Evolutionary conservation across 768 basidiomycete species (phyloP).

Genomic region (Sutorius australiensis): DNA sequence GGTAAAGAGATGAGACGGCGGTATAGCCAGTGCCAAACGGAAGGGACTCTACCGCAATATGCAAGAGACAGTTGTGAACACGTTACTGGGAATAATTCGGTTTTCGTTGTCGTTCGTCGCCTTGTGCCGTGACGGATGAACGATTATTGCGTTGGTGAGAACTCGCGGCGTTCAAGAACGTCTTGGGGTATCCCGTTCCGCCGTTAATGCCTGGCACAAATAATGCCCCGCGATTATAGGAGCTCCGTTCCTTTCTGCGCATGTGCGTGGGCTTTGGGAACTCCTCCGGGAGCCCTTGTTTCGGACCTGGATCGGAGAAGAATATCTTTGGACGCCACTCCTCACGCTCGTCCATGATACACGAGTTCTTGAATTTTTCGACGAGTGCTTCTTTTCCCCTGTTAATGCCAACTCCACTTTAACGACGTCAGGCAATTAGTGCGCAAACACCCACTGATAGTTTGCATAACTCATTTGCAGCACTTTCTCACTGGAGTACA

Average conservation of each 20-base stretch:
- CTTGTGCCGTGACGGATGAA: slow-evolving; percentile 9
- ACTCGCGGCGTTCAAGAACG: slow-evolving; percentile 24
- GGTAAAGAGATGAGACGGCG: slow-evolving; percentile 4
- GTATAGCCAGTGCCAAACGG: slow-evolving; percentile 8
- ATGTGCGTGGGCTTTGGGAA: slow-evolving; percentile 83
- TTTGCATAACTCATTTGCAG: slow-evolving; percentile 91
- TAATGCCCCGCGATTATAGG: slow-evolving; percentile 69
- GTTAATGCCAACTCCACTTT: slow-evolving; percentile 2
- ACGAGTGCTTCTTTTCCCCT: slow-evolving; percentile 89
- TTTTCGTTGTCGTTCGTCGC: slow-evolving; percentile 28
- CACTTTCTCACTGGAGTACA: slow-evolving; percentile 89
- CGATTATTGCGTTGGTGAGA: slow-evolving; percentile 19
- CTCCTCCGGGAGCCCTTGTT: slow-evolving; percentile 72
- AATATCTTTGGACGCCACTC: slow-evolving; percentile 85
- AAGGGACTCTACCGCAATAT: background rate
- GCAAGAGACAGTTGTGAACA: background rate
- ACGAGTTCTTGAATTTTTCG: slow-evolving; percentile 89
- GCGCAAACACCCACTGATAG: slow-evolving; percentile 64
- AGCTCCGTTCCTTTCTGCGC: slow-evolving; percentile 78
- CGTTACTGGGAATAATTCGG: slow-evolving; percentile 9
- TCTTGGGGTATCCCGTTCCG: slow-evolving; percentile 24
- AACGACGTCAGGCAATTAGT: slow-evolving; percentile 4
- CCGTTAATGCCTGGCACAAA: slow-evolving; percentile 48
- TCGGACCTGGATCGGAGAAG: slow-evolving; percentile 64
- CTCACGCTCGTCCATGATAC: slow-evolving; percentile 84